Percentiles rank a stretch among this genome's conserved stretches.
Conservation (phyloP, 2,329 filamentous ascomycete species). For the Colletotrichum cordylinicola region DNA sequence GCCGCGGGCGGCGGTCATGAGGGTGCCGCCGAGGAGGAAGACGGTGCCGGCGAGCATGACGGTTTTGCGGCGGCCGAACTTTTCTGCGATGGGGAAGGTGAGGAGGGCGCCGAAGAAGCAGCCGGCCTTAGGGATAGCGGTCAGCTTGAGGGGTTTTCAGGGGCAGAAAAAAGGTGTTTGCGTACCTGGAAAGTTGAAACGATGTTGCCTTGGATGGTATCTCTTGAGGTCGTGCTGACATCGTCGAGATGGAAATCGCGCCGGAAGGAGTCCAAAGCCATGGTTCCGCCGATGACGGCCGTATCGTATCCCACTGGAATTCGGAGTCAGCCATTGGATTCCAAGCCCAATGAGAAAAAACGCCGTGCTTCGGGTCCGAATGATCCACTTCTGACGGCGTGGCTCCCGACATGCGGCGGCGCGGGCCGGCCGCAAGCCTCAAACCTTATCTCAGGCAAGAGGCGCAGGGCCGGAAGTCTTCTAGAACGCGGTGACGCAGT, state of each 20-base stretch:
- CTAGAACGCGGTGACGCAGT: neutral
- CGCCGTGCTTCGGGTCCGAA: neutral
- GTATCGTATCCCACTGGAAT: conserved; percentile 40
- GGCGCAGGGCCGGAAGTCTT: rapidly evolving
- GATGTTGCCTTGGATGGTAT: conserved; percentile 40
- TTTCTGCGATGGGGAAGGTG: conserved; percentile 52
- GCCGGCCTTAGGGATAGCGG: conserved; percentile 38
- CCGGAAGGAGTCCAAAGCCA: conserved; percentile 41
- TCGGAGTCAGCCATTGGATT: neutral
- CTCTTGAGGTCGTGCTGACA: conserved; percentile 28
- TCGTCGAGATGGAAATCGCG: conserved; percentile 38
- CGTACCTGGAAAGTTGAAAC: conserved; percentile 21
- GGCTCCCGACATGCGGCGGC: neutral
- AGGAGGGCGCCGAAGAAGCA: conserved; percentile 45
- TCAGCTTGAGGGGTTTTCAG: neutral
- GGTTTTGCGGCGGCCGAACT: conserved; percentile 50
- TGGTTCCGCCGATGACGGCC: conserved; percentile 44
- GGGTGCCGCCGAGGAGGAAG: conserved; percentile 42
- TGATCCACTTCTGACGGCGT: neutral
- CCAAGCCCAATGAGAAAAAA: rapidly evolving
- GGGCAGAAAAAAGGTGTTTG: rapidly evolving
- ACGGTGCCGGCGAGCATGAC: conserved; percentile 49
- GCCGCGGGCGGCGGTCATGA: conserved; percentile 39
- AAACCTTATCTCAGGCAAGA: neutral
- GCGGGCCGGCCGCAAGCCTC: neutral